Evolutionary conservation across 2,329 filamentous ascomycete species (phyloP), one percentile per base, ranked within the genome.

Genomic region (Coniochaeta sp.): DNA sequence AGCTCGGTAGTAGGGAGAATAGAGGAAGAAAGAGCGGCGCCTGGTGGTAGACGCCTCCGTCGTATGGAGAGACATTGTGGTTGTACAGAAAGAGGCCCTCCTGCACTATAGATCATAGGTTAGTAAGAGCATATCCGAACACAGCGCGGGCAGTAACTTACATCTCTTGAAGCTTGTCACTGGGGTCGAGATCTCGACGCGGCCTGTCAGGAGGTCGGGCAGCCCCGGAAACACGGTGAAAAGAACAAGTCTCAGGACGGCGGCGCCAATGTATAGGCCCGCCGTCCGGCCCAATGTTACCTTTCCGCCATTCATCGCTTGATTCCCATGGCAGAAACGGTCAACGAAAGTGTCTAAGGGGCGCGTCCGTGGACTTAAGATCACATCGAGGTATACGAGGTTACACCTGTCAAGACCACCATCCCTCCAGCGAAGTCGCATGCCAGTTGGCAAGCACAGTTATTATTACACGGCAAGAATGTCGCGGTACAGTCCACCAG

Each of bases 81-180:
- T 90, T 93, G 74, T 98, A 98, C 24, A 99, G 85, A 70, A 96
- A 99, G 61, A 99, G 79, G 22, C 95, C 95, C 77, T 99, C 95
- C 81, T 98, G 93, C 60, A 98, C 91, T 96, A 59, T 3, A 36
- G 33, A 19, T 22, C 31, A 36, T 3, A 36, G 34, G 63, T 66
- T 40, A 60, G 60, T 34, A 55, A 6, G 19, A 33, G 52, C 28
- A 55, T 34, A 36, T 36, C 11, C 34, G 34, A 36, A 12, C 3
- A 36, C 34, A n/a, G 16, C 3, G 38, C 38, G 38, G 38, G 38
- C 16, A 58, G 28, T 6, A 47, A 75, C 89, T 74, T 81, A 96
- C 93, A 80, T 85, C 95, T 86, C 80, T 98, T 98, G 84, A 97
- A 99, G 83, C 93, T 96, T 68, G 91, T 97, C 55, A 98, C 89